Percentiles rank a stretch among this genome's conserved stretches.
These are phyloP conservation scores for Xylariaceae sp. DNA, from an alignment of 2,329 filamentous ascomycete species.

Conservation along the genomic window DNA sequence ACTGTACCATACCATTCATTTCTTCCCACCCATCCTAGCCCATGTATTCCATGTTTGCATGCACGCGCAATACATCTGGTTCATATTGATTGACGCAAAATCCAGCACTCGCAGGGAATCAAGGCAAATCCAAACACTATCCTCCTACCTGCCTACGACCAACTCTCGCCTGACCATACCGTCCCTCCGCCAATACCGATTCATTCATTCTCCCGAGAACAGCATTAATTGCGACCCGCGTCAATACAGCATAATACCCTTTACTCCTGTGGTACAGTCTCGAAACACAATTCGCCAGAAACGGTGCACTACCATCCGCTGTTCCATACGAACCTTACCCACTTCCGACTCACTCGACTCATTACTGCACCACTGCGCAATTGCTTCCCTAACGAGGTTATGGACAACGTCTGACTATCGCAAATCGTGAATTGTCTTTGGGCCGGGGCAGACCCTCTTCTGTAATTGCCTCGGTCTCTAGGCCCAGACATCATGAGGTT, in stretches of 20 bases:
- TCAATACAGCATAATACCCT: not conserved
- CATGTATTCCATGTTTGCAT: too few species aligned
- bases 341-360: constrained; percentile 1
- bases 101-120: too few species aligned
- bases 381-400: constrained; percentile 20
- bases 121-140: too few species aligned
- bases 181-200: too few species aligned
- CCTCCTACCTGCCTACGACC: too few species aligned
- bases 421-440: constrained; percentile 7
- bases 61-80: too few species aligned
- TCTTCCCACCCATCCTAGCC: too few species aligned
- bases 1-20: too few species aligned
- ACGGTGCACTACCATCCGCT: not conserved
- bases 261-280: not conserved
- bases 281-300: constrained; percentile 4
- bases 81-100: too few species aligned
- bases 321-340: not conserved
- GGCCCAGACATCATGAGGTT: constrained; percentile 41
- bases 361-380: constrained; percentile 1
- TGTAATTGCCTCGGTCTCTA: constrained; percentile 20
- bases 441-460: constrained; percentile 20
- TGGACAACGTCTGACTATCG: constrained; percentile 20
- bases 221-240: not conserved
- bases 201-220: not conserved
- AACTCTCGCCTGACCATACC: too few species aligned